A percentile compares a stretch with the other conserved stretches of the same genome.
phyloP scores from a whole-genome alignment of 768 basidiomycete species.

The Tulasnella sp. region DNA sequence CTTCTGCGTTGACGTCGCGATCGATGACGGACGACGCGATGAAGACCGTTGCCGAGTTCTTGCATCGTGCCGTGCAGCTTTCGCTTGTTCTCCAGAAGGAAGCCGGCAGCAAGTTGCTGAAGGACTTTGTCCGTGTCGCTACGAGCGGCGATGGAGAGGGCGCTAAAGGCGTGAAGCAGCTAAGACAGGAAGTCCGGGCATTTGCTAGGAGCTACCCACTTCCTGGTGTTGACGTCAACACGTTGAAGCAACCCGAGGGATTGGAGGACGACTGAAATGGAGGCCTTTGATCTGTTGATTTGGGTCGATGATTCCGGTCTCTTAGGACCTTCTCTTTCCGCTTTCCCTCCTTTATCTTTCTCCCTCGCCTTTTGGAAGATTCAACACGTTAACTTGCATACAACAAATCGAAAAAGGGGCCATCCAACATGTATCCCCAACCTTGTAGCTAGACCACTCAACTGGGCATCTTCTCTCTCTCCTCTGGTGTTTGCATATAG shows the following conservation, averaged over 20 bases:
- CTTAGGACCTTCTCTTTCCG: background rate
- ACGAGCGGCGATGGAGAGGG: slow-evolving; percentile 64
- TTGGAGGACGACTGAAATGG: slow-evolving; percentile 27
- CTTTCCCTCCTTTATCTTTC: background rate
- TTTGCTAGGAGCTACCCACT: slow-evolving; percentile 91
- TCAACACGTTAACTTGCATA: background rate
- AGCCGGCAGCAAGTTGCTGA: slow-evolving; percentile 88
- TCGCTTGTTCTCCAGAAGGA: slow-evolving; percentile 87
- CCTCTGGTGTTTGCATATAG: background rate
- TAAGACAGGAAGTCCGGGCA: slow-evolving; percentile 70
- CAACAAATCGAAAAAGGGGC: background rate
- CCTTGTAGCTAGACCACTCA: slow-evolving; percentile 7
- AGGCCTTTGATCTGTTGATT: background rate
- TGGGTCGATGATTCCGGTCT: background rate
- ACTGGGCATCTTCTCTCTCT: background rate
- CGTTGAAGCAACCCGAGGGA: slow-evolving; percentile 36
- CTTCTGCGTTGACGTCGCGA: slow-evolving; percentile 89
- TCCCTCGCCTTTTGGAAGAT: background rate
- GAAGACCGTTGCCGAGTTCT: slow-evolving; percentile 79
- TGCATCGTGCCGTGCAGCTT: slow-evolving; percentile 92
- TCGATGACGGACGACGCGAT: slow-evolving; percentile 87
- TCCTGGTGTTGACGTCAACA: slow-evolving; percentile 68
- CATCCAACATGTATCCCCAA: background rate
- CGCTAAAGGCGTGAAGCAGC: slow-evolving; percentile 60
- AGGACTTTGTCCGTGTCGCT: slow-evolving; percentile 89